Base-by-base conservation (phyloP, 2,329 filamentous ascomycete genomes). In the Hypoxylon sp. region DNA sequence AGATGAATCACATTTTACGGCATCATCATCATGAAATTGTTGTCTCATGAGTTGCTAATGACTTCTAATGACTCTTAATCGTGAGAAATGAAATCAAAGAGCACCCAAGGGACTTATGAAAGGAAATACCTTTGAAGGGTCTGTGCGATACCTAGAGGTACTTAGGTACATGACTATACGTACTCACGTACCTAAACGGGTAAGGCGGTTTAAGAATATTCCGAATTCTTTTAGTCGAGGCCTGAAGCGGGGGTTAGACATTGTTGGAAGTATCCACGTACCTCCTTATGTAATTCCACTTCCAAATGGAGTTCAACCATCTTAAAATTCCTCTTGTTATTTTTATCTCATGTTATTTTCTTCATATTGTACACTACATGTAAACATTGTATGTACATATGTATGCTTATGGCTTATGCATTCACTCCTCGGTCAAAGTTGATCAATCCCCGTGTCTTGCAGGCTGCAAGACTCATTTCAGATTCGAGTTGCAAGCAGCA, bases 381-480 rank as follows among this genome's bases (percentile, higher is more conserved):
- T 31, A 26, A 19, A 39, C 33, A 39, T 37, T 22, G 19, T 22
- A 22, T 22, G 22, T 31, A 39, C 3, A 3, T 22, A 22, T 22
- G 22, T 31, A 39, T 33, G 39, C 44, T 50, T 50, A 50, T 50
- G 29, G 11, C 17, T 22, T 14, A 19, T 53, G 17, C n/a, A 22
- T 22, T 46, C 14, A n/a, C 14, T 53, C 13, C n/a, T 22, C 29
- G n/a, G 31, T 17, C 17, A 57, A 55, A 61, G 33, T 47, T 54
- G 59, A 19, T 44, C 37, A 33, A 42, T 47, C 48, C 57, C 39
- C 47, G 26, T 68, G 53, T 66, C 48, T 60, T 63, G 59, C 63
- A 68, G 53, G 59, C 53, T 67, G 58, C 57, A 24, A 59, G 48
- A 52, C 47, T 74, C 68, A 74, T 71, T 72, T 71, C 62, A 72